Percentiles rank a stretch among this genome's conserved stretches.
These are phyloP conservation scores for Saccharomycopsis oosterbeekiorum DNA, from an alignment of 805 yeast genomes.

Conservation along the genomic window DNA sequence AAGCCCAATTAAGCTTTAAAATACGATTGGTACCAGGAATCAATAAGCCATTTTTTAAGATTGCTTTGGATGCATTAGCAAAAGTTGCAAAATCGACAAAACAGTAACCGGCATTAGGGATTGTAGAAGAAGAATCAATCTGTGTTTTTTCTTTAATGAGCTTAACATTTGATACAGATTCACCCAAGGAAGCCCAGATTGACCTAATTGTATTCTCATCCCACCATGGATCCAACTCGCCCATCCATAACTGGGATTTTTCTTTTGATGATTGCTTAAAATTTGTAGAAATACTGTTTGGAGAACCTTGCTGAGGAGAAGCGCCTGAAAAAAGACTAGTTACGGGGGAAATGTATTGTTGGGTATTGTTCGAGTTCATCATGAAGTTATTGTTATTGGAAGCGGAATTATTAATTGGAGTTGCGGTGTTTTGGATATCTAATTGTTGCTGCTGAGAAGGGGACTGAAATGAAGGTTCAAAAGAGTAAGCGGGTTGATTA, in stretches of 20 bases:
- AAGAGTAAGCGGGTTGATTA: neutral
- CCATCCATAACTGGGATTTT: constrained; percentile 61
- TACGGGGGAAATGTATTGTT: neutral
- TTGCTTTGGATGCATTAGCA: constrained; percentile 54
- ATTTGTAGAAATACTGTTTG: neutral
- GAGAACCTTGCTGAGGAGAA: neutral
- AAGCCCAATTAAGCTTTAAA: constrained; percentile 76
- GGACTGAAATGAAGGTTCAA: neutral
- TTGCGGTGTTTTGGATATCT: neutral
- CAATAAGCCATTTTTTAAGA: constrained; percentile 54
- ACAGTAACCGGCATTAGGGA: constrained; percentile 62
- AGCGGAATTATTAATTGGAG: neutral
- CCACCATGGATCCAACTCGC: constrained; percentile 81
- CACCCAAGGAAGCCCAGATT: constrained; percentile 68
- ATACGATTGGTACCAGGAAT: constrained; percentile 53
- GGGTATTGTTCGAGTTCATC: neutral
- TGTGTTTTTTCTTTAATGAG: constrained; percentile 56
- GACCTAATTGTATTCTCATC: constrained; percentile 56
- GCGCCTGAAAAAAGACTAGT: neutral
- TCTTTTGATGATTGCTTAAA: constrained; percentile 8
- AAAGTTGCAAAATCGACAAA: constrained; percentile 63
- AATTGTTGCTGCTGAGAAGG: neutral
- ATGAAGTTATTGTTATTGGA: neutral
- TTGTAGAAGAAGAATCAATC: constrained; percentile 20
- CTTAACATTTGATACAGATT: constrained; percentile 47